phyloP scores from a whole-genome alignment of 2,329 filamentous ascomycete genomes.

The Epichloe hybrida region DNA sequence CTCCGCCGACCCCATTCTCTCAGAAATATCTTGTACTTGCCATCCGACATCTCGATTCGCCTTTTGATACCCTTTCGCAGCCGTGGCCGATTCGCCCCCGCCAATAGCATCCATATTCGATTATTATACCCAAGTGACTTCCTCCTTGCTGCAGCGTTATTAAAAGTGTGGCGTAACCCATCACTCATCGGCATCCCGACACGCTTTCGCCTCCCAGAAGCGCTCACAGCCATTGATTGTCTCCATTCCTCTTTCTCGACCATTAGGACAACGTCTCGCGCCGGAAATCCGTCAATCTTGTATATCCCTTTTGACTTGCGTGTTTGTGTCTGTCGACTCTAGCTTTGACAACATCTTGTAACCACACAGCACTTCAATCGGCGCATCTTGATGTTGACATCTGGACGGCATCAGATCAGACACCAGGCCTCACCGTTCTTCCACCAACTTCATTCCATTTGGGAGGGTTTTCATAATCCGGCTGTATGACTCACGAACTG shows the following conservation, averaged over 20 bases:
- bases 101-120: not conserved
- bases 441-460: not conserved
- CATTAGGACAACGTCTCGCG: not conserved
- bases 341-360: not conserved
- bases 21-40: not conserved
- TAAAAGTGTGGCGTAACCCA: not conserved
- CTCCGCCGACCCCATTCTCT: not conserved
- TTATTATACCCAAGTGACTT: not conserved
- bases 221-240: not conserved
- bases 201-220: not conserved
- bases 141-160: not conserved
- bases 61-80: not conserved
- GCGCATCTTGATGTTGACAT: constrained; percentile 8
- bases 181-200: not conserved
- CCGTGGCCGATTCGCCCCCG: not conserved
- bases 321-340: not conserved
- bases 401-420: not conserved
- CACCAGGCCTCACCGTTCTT: not conserved
- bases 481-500: constrained; percentile 42
- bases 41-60: not conserved
- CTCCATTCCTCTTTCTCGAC: not conserved
- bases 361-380: not conserved
- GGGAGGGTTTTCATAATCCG: constrained; percentile 5
- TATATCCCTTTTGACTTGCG: not conserved
- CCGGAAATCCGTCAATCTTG: not conserved